Evolutionary conservation across 371 early-diverging fungal species (phyloP).

Genomic region (Actinomucor elegans): DNA sequence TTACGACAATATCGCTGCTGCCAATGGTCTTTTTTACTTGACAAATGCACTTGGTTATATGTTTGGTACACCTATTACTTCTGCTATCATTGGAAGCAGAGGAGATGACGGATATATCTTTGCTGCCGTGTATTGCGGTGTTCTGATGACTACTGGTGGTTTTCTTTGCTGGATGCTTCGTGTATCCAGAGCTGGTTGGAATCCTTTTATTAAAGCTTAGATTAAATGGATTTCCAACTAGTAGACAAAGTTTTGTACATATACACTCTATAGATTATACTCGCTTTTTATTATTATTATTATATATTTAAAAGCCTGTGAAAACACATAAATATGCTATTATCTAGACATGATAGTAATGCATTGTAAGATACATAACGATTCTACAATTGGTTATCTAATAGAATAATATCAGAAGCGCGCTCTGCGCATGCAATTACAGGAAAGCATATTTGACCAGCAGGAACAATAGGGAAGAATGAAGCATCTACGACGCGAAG

Average conservation of each 20-base stretch:
- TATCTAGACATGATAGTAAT: too few relatives aligned
- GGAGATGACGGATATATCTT: conserved; percentile 19
- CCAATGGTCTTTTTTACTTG: conserved; percentile 49
- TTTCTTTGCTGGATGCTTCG: conserved; percentile 25
- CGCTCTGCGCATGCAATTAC: conserved; percentile 30
- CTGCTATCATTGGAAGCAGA: conserved; percentile 32
- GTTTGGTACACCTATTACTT: conserved; percentile 56
- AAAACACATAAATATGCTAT: too few relatives aligned
- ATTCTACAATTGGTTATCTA: too few relatives aligned
- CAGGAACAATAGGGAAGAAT: conserved; percentile 39
- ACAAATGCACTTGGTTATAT: conserved; percentile 49
- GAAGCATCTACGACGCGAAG: conserved; percentile 53
- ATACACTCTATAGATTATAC: too few relatives aligned
- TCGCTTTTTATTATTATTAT: too few relatives aligned
- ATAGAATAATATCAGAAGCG: conserved; percentile 25
- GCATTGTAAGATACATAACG: too few relatives aligned
- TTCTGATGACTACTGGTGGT: conserved; percentile 26
- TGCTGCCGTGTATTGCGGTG: conserved; percentile 23
- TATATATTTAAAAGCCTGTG: too few relatives aligned
- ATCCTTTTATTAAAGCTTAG: conserved; percentile 9
- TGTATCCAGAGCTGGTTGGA: conserved; percentile 29
- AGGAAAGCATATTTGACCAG: conserved; percentile 32
- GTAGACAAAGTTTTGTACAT: too few relatives aligned
- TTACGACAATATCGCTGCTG: conserved; percentile 41
- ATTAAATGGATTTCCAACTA: not conserved